Conservation (phyloP, 1,284 basidiomycete genomes). For the Leccinum olivaceoglutinosum region DNA sequence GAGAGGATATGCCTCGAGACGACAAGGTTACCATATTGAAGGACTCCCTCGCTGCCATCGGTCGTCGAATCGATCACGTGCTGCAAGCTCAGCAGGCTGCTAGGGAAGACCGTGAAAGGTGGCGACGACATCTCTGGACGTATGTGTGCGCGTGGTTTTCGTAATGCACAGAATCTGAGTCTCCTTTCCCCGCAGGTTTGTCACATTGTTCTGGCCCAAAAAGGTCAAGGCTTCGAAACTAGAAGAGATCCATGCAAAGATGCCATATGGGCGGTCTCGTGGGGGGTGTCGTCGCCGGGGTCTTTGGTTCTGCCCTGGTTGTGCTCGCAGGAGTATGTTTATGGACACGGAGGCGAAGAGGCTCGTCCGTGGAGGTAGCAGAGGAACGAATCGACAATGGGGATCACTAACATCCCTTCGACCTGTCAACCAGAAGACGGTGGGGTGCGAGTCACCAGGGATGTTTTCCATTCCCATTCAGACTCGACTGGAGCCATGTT, state of each 20-base stretch:
- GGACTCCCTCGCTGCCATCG: constrained; percentile 92
- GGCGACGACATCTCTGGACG: constrained; percentile 95
- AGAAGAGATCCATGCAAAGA: constrained; percentile 90
- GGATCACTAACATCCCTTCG: constrained; percentile 26
- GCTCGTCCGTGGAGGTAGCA: neutral
- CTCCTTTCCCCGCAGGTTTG: constrained; percentile 52
- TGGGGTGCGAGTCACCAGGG: neutral
- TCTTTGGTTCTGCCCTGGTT: constrained; percentile 28
- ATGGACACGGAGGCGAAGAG: constrained; percentile 26
- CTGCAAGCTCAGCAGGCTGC: constrained; percentile 71
- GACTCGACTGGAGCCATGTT: constrained; percentile 19
- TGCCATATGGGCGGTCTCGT: constrained; percentile 42
- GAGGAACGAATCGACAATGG: constrained; percentile 17
- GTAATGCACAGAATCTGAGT: constrained; percentile 6
- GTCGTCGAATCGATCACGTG: constrained; percentile 85
- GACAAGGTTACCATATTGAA: constrained; percentile 95
- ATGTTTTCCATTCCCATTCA: constrained; percentile 18
- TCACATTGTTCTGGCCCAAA: constrained; percentile 96
- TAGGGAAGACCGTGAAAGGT: constrained; percentile 77
- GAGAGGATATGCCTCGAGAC: constrained; percentile 87
- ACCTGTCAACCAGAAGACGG: constrained; percentile 2
- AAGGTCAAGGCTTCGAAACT: constrained; percentile 89
- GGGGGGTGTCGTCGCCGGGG: constrained; percentile 38
- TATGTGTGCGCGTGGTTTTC: constrained; percentile 40
- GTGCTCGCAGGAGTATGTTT: constrained; percentile 29